Evolutionary conservation across 139 green algal genomes (phyloP).

Genomic region (Chlorella ohadii): DNA sequence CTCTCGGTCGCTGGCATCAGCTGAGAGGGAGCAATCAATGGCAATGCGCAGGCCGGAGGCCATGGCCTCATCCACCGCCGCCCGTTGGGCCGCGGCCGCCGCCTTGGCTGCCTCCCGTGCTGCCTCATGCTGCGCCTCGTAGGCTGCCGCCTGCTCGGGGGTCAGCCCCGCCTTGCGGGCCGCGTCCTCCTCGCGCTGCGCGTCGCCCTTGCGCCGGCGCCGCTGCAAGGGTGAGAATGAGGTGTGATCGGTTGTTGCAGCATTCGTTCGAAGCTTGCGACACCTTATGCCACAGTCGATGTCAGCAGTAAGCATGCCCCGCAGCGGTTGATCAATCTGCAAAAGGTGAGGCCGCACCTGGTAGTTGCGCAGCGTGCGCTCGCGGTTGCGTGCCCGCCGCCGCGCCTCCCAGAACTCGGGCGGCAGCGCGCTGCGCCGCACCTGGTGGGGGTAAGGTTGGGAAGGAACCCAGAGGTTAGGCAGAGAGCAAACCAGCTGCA

Average conservation of each 20-base stretch:
- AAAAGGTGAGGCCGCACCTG: background rate
- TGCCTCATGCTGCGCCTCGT: background rate
- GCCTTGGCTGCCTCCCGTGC: conserved; percentile 15
- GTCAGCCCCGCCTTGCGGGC: background rate
- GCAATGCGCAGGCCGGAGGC: conserved; percentile 4
- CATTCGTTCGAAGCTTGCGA: too few relatives aligned
- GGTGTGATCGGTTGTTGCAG: too few relatives aligned
- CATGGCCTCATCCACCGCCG: conserved; percentile 7
- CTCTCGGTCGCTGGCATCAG: conserved; percentile 20
- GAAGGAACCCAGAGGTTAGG: too few relatives aligned
- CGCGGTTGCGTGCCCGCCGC: conserved; percentile 10
- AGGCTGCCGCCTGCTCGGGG: background rate
- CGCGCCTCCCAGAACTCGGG: conserved; percentile 40
- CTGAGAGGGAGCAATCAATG: conserved; percentile 35
- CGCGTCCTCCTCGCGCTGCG: conserved; percentile 14
- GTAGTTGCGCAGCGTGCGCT: conserved; percentile 24
- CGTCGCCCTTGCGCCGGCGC: background rate
- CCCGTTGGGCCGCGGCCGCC: background rate
- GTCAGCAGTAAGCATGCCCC: too few relatives aligned
- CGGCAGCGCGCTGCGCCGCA: conserved; percentile 28
- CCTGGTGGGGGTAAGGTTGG: background rate
- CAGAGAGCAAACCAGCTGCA: too few relatives aligned
- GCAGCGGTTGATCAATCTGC: too few relatives aligned
- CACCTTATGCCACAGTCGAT: too few relatives aligned
- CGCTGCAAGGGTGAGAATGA: too few relatives aligned